Base-by-base conservation (phyloP, 257 asterid genomes). In the Voacanga thouarsii region DNA sequence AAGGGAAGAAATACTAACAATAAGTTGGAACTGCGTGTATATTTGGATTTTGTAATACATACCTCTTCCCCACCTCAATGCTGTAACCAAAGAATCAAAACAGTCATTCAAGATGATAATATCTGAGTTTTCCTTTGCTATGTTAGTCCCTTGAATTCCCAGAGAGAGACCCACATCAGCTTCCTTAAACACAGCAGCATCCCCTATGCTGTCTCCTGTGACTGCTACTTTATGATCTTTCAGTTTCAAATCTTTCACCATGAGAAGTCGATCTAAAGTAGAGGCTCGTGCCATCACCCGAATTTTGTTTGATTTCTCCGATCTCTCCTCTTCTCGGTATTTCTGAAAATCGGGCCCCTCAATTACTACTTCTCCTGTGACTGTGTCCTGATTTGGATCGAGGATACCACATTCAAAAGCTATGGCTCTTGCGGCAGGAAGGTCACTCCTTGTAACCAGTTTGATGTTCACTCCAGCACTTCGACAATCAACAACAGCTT, bases 141-240 rank as follows among this genome's bases (percentile, higher is more conserved):
- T 83, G 24, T 88, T 92, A 0, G 94, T 87, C 33, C 92, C 96
- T 69, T 90, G 88, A 23, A 83, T 88, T 23, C 96, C 97, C 89
- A 90, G 75, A 0, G 90, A 86, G 12, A 93, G 87, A 21, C 97
- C 95, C 18, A 90, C 79, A 30, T 88, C 88, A 0, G 98, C 97
- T 71, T 92, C 95, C 70, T 85, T 88, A 5, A 91, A 80, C 0
- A 86, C 94, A 3, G 84, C 84, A 9, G 96, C 93, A 53, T 90
- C 97, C 21, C 86, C 86, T 6, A 83, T 84, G 6, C 89, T 90
- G 19, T 89, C 90, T 24, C 94, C 96, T 0, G 95, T 92, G 9
- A 93, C 92, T 6, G 96, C 97, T 11, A 93, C 97, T 0, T 90
- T 95, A n/a, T 92, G 93, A 10, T 95, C 96, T 76, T 63, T 84